Evolutionary conservation across 257 asterid genomes (phyloP), one percentile per base, ranked within the genome.

Genomic region (Penstemon davidsonii): DNA sequence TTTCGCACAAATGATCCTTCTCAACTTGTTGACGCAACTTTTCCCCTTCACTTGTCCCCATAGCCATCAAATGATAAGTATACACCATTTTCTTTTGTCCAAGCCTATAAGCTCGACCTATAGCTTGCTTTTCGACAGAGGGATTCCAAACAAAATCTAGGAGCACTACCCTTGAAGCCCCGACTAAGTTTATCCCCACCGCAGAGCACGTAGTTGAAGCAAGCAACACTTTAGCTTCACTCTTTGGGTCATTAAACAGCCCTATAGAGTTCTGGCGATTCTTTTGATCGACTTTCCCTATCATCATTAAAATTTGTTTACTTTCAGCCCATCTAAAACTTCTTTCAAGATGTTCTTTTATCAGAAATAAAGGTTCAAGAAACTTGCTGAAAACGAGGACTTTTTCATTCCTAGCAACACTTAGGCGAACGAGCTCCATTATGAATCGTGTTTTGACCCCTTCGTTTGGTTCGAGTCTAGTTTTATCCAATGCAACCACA

Each of bases 391-490:
- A 73, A n/a, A 77, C 25, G 12, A 73, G 51, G 5, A 73, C 75
- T 39, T 68, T 77, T n/a, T 77, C 82, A 11, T 72, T 59, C 55
- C 39, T 19, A 0, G 64, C 59, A 55, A 10, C 42, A 15, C 75
- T 68, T 6, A 51, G 60, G 47, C 66, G 72, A 19, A 77, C 51
- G 8, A 77, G 72, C 47, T 72, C 75, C 53, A 68, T 25, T 7
- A 77, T n/a, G 25, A 72, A 72, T 44, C 61, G 71, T 47, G 81
- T 71, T 71, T 76, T 71, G 2, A 62, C 74, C 0, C 77, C 77
- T 1, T 68, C 70, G 13, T 25, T 41, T 12, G 77, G 75, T 7
- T 56, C 43, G 4, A 60, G 42, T 7, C 41, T 79, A 18, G 55
- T n/a, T 3, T 18, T 19, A 43, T 64, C 69, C 3, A 71, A 5